Evolutionary conservation across 768 basidiomycete genomes (phyloP).

Genomic region (Pisolithus marmoratus): DNA sequence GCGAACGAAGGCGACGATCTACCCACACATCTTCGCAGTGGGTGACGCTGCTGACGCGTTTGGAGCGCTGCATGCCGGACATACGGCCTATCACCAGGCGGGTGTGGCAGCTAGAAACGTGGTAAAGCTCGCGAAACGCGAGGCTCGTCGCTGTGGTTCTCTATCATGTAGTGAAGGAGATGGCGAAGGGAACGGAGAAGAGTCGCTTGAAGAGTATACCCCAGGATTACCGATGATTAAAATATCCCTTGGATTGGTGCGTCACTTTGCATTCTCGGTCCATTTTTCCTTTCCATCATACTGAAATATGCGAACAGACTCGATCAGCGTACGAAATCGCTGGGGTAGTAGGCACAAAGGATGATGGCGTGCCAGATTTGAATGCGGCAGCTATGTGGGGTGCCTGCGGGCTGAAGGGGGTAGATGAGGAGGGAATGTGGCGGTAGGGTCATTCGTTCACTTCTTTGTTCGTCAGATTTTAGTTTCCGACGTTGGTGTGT

Average conservation of each 20-base stretch:
- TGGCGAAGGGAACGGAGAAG: background rate
- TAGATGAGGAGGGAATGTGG: conserved; percentile 29
- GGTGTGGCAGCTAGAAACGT: conserved; percentile 53
- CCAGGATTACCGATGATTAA: conserved; percentile 53
- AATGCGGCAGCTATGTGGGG: conserved; percentile 44
- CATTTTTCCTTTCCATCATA: background rate
- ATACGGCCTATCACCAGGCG: conserved; percentile 49
- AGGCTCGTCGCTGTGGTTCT: conserved; percentile 6
- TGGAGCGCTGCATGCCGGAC: conserved; percentile 56
- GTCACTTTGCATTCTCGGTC: conserved; percentile 12
- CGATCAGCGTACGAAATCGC: conserved; percentile 43
- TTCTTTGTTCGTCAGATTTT: too few relatives aligned
- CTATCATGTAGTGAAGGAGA: background rate
- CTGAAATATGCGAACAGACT: conserved; percentile 21
- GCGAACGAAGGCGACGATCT: conserved; percentile 23
- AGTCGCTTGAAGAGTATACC: conserved; percentile 37
- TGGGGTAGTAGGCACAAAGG: conserved; percentile 38
- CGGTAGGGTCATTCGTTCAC: background rate
- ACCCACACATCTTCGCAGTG: conserved; percentile 54
- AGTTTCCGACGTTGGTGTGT: too few relatives aligned
- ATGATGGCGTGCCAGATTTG: conserved; percentile 43
- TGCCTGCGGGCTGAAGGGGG: conserved; percentile 35
- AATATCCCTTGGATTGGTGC: conserved; percentile 53
- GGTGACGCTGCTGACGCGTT: conserved; percentile 64
- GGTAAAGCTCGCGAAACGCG: conserved; percentile 34